Base-by-base conservation (phyloP, 2,329 filamentous ascomycete genomes). In the Sclerotinia glacialis region DNA sequence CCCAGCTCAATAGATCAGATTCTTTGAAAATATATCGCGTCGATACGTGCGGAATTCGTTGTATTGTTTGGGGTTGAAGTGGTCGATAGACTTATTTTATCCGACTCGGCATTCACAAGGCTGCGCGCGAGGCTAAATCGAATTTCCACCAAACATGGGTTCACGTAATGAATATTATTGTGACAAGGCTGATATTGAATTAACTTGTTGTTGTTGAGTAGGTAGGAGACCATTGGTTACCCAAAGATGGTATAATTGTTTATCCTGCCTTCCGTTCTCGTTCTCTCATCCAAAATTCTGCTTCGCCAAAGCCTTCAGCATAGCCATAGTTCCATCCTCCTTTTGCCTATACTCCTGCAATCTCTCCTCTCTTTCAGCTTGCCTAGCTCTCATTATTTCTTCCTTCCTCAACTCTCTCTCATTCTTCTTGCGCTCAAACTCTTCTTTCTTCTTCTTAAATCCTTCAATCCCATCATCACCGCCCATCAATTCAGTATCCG, bases 291-390 rank as follows among this genome's bases (percentile, higher is more conserved):
- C 91, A 82, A 91, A 97, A 70, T 91, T 84, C 79, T 91, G 86
- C 79, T 84, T 89, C 21, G 93, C 94, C 78, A 98, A 79, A 73
- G 88, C 86, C 78, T 84, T 89, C 74, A 98, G 75, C 83, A 92
- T 93, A 59, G 86, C 86, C 82, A 97, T 92, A 1, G 92, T 96
- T 74, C 86, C 87, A 70, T 93, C 89, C 78, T 98, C 94, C 77
- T 92, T 91, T 73, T 86, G 85, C 74, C 85, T 83, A 77, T 91
- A 89, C 71, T 85, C 86, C 72, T 83, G 81, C 62, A 93, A 75
- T 72, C 87, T 84, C 80, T 93, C 90, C 76, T 96, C 92, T 72
- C 93, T 83, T 82, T 97, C 93, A 56, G 87, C 92, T 68, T 83
- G 83, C 74, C 86, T 86, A 14, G 92, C 92, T 74, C 92, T 80